Evolutionary conservation across 2,329 filamentous ascomycete genomes (phyloP).

Genomic region (Fusarium sp.): DNA sequence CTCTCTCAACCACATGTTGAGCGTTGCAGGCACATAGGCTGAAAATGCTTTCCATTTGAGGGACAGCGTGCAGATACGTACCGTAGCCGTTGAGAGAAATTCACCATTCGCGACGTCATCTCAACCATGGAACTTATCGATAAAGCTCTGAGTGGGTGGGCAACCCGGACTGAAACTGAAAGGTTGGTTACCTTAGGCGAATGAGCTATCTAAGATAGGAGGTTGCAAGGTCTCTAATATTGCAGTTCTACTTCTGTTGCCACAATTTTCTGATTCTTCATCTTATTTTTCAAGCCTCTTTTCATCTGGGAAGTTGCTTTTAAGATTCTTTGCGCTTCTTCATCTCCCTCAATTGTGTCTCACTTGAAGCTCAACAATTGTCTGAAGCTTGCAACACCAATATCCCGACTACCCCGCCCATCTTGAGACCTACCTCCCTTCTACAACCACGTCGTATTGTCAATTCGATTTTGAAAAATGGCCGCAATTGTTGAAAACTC

Average conservation of each 20-base stretch:
- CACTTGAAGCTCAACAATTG: conserved; percentile 36
- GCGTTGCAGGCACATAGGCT: conserved; percentile 5
- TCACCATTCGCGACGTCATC: conserved; percentile 40
- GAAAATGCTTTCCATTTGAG: conserved; percentile 16
- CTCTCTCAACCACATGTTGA: conserved; percentile 20
- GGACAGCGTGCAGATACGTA: conserved; percentile 35
- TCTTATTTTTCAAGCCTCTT: conserved; percentile 27
- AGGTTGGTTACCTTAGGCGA: conserved; percentile 21
- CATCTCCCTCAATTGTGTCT: conserved; percentile 33
- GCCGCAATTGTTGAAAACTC: conserved; percentile 50
- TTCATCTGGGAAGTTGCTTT: conserved; percentile 13
- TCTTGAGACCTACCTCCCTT: conserved; percentile 28
- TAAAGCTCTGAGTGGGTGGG: conserved; percentile 38
- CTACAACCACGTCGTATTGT: conserved; percentile 22
- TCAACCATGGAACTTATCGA: conserved; percentile 44
- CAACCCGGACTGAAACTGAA: conserved; percentile 6
- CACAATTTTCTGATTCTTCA: conserved; percentile 26
- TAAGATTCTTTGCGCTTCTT: conserved; percentile 7
- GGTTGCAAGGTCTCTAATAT: conserved; percentile 39
- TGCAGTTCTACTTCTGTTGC: conserved; percentile 24
- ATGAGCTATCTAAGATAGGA: conserved; percentile 35
- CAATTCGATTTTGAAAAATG: conserved; percentile 45
- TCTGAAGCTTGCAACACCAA: conserved; percentile 36
- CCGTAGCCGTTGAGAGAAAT: conserved; percentile 37
- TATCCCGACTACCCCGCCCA: conserved; percentile 32